Percentiles rank a stretch among this genome's conserved stretches.
These are phyloP conservation scores for Boeremia lycopersici DNA, from an alignment of 2,329 filamentous ascomycete species.

Conservation along the genomic window DNA sequence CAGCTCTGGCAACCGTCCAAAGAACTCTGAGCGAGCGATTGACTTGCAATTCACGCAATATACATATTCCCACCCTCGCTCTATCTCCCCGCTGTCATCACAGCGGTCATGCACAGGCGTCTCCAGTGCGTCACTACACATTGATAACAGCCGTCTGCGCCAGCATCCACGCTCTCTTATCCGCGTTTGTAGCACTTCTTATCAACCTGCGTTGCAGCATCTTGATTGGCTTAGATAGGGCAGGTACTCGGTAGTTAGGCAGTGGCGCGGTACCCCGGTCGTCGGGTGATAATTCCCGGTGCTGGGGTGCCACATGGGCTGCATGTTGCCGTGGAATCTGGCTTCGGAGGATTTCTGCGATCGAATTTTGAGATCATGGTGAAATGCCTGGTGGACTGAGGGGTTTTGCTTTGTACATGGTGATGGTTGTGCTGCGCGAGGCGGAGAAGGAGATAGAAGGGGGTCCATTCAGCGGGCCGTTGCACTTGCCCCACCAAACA, in stretches of 20 bases:
- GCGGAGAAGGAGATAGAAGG: background rate
- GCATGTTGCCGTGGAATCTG: background rate
- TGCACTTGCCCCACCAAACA: conserved; percentile 9
- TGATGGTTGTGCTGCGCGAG: background rate
- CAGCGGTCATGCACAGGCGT: conserved; percentile 12
- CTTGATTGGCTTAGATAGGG: conserved; percentile 32
- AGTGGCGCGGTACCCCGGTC: conserved; percentile 18
- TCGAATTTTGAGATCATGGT: background rate
- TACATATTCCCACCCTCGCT: conserved; percentile 1
- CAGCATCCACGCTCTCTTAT: background rate
- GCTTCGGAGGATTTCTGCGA: background rate
- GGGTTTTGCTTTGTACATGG: too few relatives aligned
- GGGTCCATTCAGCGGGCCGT: conserved; percentile 1
- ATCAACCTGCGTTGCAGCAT: conserved; percentile 21
- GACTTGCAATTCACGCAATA: background rate
- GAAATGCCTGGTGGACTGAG: background rate
- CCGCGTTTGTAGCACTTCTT: conserved; percentile 21
- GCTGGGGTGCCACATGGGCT: background rate
- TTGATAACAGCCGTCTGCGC: conserved; percentile 18
- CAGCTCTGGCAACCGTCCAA: background rate
- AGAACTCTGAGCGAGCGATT: background rate
- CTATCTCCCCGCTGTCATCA: conserved; percentile 16
- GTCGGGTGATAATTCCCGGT: background rate
- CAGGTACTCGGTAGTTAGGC: conserved; percentile 8
- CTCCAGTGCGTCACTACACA: conserved; percentile 14